Evolutionary conservation across 2,329 filamentous ascomycete species (phyloP).

Genomic region (Ascochyta rabiei): DNA sequence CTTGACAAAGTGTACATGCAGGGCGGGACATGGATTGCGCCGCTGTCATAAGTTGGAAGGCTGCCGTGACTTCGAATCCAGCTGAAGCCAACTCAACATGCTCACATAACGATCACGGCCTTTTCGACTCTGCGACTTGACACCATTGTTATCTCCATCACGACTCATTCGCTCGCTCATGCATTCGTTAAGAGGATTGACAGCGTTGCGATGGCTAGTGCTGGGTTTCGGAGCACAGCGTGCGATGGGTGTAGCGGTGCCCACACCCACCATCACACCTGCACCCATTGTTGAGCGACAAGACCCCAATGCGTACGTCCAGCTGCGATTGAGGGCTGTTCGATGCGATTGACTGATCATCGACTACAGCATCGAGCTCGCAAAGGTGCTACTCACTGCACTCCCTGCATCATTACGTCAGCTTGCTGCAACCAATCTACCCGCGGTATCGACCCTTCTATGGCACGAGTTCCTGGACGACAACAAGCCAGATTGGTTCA

Average conservation of each 20-base stretch:
- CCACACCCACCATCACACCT: slow-evolving; percentile 35
- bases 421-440: slow-evolving; percentile 45
- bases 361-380: slow-evolving; percentile 39
- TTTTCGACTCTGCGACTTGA: slow-evolving; percentile 13
- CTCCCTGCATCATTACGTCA: slow-evolving; percentile 43
- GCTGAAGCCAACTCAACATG: slow-evolving; percentile 18
- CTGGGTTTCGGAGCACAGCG: slow-evolving; percentile 16
- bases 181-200: slow-evolving; percentile 32
- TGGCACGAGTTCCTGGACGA: slow-evolving; percentile 43
- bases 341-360: slow-evolving; percentile 11
- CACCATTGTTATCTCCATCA: slow-evolving; percentile 12
- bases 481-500: slow-evolving; percentile 44
- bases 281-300: slow-evolving; percentile 34
- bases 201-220: slow-evolving; percentile 15
- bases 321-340: background rate
- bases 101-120: slow-evolving; percentile 17
- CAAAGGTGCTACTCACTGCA: slow-evolving; percentile 43
- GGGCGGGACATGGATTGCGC: slow-evolving; percentile 21
- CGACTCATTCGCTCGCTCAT: slow-evolving; percentile 18
- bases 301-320: slow-evolving; percentile 41
- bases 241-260: slow-evolving; percentile 19
- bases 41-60: slow-evolving; percentile 13
- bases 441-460: slow-evolving; percentile 43
- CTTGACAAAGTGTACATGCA: slow-evolving; percentile 21
- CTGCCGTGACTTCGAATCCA: slow-evolving; percentile 14